Base-by-base conservation (phyloP, 2,329 filamentous ascomycete species). In the Venturia aucupariae region DNA sequence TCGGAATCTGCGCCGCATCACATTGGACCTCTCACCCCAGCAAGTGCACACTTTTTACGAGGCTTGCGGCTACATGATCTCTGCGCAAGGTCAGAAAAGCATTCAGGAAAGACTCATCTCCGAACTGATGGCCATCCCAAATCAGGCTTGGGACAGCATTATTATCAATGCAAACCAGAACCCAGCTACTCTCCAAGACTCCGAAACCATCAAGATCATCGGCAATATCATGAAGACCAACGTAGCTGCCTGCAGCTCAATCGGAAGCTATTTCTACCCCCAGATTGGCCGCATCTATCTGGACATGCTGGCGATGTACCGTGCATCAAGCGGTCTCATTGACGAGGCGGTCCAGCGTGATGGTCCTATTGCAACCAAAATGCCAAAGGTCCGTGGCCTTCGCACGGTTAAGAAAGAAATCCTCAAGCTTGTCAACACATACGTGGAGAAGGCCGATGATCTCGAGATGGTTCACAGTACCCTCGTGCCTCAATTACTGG, bases 201-300 rank as follows among this genome's bases (percentile, higher is more conserved):
- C 87, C 13, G 92, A 99, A 70, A 96, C 92, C 0, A 97, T 99
- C 80, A 99, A 99, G 81, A 88, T 99, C 69, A 92, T 99, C 67
- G 94, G 94, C 69, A 99, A 99, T 78, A 97, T 99, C 74, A 99
- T 99, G 94, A 99, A 99, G 84, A 99, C 94, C 0, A 99, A 99
- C 71, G 94, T 99, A 4, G 93, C 95, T n/a, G 94, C 94, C 42
- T 99, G 94, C 76, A 90, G 90, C 42, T 97, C 94, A 0, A 94
- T 99, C 65, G 94, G 95, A 41, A 87, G 90, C 62, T 99, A 97
- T 78, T 99, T 99, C 77, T 97, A 96, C 73, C 93, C 94, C 15
- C 94, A 99, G 75, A 96, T 99, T 70, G 94, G 93, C 48, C 89
- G 92, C 65, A 97, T 99, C 70, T 99, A 97, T 76, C 87, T 95